Conservation (phyloP, 2,329 filamentous ascomycete genomes). For the Botrytis pseudocinerea region DNA sequence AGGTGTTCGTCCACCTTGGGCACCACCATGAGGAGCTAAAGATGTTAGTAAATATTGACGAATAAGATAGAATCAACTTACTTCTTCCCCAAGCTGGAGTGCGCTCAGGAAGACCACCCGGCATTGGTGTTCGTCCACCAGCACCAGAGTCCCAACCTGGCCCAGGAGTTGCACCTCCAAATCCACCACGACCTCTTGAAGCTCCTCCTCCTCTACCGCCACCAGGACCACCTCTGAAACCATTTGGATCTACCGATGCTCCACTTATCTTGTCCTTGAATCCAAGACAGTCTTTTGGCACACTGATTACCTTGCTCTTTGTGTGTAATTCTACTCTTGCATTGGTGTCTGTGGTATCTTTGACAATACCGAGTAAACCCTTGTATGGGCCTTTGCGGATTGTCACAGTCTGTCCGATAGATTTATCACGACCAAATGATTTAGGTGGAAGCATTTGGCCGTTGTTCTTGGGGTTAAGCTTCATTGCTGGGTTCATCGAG, state of each 20-base stretch:
- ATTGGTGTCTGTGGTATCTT: constrained; percentile 83
- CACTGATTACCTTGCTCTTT: constrained; percentile 86
- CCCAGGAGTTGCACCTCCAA: constrained; percentile 49
- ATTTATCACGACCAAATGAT: constrained; percentile 73
- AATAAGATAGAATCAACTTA: constrained; percentile 47
- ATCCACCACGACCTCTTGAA: constrained; percentile 46
- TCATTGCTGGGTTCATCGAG: constrained; percentile 89
- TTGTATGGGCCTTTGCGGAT: constrained; percentile 88
- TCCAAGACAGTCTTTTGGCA: constrained; percentile 77
- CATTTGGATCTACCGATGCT: constrained; percentile 70
- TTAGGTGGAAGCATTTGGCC: constrained; percentile 66
- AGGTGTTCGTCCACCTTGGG: constrained; percentile 61
- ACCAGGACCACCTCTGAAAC: constrained; percentile 36
- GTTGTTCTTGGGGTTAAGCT: constrained; percentile 61
- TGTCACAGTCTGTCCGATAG: constrained; percentile 88
- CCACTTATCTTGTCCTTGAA: constrained; percentile 85
- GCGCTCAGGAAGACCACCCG: constrained; percentile 58
- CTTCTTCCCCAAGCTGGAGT: constrained; percentile 77
- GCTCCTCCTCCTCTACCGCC: constrained; percentile 45
- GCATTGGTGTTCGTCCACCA: constrained; percentile 69
- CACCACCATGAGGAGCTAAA: constrained; percentile 55
- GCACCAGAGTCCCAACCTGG: constrained; percentile 52
- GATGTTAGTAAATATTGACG: constrained; percentile 7
- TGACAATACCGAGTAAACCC: constrained; percentile 90
- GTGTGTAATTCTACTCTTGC: constrained; percentile 92